Conservation (phyloP, 305 asterid genomes). For the Lippia alba region DNA sequence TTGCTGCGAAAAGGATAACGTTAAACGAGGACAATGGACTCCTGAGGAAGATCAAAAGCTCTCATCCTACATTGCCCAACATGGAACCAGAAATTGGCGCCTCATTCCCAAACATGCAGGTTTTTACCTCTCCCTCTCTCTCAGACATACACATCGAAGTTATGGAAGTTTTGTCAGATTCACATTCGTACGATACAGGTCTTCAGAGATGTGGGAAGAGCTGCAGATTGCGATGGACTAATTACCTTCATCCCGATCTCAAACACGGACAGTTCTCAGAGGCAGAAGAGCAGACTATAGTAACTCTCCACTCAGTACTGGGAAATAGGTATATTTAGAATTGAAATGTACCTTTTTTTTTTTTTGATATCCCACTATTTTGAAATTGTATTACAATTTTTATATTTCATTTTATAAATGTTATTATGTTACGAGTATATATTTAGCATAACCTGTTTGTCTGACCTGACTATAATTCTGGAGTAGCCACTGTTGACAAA, state of each 20-base stretch:
- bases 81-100: constrained; percentile 98
- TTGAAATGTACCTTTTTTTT: too few relatives aligned
- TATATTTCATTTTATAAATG: too few relatives aligned
- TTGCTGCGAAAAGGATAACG: constrained; percentile 92
- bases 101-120: constrained; percentile 97
- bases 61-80: constrained; percentile 92
- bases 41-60: constrained; percentile 98
- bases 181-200: constrained; percentile 48
- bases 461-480: too few relatives aligned
- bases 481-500: too few relatives aligned
- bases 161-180: neutral
- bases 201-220: constrained; percentile 93
- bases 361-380: too few relatives aligned
- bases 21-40: constrained; percentile 96
- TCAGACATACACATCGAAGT: too few relatives aligned
- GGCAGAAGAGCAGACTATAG: constrained; percentile 77
- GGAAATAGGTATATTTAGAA: constrained; percentile 58
- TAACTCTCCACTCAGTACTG: constrained; percentile 85
- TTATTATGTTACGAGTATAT: too few relatives aligned
- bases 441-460: too few relatives aligned
- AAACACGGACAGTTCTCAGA: constrained; percentile 90
- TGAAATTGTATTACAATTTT: too few relatives aligned
- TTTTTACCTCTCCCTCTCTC: constrained; percentile 20
- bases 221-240: constrained; percentile 86
- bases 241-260: constrained; percentile 91